Evolutionary conservation across 192 early-diverging fungal species (phyloP).

Genomic region (Mortierella claussenii): DNA sequence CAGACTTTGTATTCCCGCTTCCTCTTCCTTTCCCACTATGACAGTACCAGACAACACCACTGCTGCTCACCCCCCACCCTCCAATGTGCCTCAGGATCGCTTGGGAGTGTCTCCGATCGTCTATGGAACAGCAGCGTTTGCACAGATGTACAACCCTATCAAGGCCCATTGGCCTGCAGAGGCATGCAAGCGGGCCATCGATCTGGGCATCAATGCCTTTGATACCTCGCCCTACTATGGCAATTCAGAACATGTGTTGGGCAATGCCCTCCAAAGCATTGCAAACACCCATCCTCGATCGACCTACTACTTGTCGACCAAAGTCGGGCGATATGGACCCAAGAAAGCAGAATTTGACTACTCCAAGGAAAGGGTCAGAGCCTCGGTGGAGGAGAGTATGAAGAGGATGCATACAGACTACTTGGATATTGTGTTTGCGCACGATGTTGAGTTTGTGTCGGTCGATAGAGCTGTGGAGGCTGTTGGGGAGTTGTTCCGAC

Average conservation of each 20-base stretch:
- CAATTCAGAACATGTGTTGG: constrained; percentile 72
- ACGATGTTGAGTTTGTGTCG: constrained; percentile 84
- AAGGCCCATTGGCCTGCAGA: constrained; percentile 57
- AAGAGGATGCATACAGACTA: constrained; percentile 69
- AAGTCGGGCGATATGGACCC: constrained; percentile 79
- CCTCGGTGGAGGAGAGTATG: constrained; percentile 70
- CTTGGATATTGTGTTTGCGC: constrained; percentile 75
- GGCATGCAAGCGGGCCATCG: constrained; percentile 60
- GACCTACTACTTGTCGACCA: constrained; percentile 74
- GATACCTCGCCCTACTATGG: constrained; percentile 83
- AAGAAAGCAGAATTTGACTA: constrained; percentile 73
- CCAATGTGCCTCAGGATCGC: constrained; percentile 33
- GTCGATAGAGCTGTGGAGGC: constrained; percentile 61
- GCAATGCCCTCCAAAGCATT: constrained; percentile 64
- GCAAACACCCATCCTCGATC: constrained; percentile 66
- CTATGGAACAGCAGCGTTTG: constrained; percentile 65
- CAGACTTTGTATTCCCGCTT: too few species aligned
- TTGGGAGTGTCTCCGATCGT: constrained; percentile 58
- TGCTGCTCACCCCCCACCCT: too few species aligned
- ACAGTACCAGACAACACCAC: too few species aligned
- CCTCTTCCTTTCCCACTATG: too few species aligned
- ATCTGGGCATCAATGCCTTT: constrained; percentile 70
- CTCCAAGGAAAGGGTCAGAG: constrained; percentile 56
- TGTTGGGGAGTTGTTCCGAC: constrained; percentile 59
- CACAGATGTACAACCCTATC: constrained; percentile 60